phyloP scores from a whole-genome alignment of 2,329 filamentous ascomycete species.

The Emericellopsis cladophorae region DNA sequence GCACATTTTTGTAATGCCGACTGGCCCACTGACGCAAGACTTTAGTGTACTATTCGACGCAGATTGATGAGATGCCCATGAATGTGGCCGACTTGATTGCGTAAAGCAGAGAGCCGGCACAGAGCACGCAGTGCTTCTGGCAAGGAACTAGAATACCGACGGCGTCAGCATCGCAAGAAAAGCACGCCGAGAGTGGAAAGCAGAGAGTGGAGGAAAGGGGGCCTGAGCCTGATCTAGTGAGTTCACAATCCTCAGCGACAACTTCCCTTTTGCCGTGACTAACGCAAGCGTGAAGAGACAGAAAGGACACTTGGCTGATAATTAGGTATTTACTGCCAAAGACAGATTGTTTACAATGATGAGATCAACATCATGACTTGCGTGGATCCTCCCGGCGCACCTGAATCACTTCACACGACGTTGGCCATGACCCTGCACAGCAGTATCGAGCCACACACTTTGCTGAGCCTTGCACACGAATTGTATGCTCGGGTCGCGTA shows the following conservation, averaged over 20 bases:
- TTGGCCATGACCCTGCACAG: too few relatives aligned
- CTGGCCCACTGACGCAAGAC: not conserved
- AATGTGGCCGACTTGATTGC: constrained; percentile 59
- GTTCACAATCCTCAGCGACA: constrained; percentile 1
- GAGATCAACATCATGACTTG: too few relatives aligned
- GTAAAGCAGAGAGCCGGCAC: constrained; percentile 14
- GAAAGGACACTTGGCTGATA: too few relatives aligned
- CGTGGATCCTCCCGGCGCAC: too few relatives aligned
- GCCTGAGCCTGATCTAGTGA: constrained; percentile 10
- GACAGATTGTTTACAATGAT: too few relatives aligned
- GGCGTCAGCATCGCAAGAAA: constrained; percentile 1
- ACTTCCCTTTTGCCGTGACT: too few relatives aligned
- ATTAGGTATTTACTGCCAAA: too few relatives aligned
- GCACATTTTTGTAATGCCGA: constrained; percentile 16
- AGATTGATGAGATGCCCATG: constrained; percentile 99
- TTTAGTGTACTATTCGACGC: constrained; percentile 82
- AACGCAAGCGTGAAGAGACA: too few relatives aligned
- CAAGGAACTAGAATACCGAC: not conserved
- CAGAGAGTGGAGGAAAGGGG: constrained; percentile 16
- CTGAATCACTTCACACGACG: too few relatives aligned
- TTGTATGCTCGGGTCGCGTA: too few relatives aligned
- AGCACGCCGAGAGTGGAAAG: constrained; percentile 5
- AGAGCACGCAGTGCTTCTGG: not conserved
- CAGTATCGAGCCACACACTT: too few relatives aligned
- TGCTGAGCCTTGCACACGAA: too few relatives aligned